phyloP scores from a whole-genome alignment of 768 basidiomycete species.

The Guyanaporus albipodus region DNA sequence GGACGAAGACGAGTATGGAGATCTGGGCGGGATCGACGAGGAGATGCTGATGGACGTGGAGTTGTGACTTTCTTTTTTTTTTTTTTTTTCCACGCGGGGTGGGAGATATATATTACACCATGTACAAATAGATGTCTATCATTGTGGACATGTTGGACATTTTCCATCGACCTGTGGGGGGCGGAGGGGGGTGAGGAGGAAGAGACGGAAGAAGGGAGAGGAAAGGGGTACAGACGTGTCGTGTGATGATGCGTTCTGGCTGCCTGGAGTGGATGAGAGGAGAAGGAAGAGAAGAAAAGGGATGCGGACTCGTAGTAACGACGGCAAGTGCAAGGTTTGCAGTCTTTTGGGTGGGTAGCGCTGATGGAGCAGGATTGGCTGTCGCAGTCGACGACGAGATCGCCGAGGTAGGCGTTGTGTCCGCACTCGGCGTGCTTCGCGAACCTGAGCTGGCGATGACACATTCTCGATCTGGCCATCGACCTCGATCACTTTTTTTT shows the following conservation, averaged over 20 bases:
- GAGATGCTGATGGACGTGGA: slow-evolving; percentile 58
- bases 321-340: slow-evolving; percentile 47
- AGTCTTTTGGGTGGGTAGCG: slow-evolving; percentile 44
- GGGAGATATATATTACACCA: slow-evolving; percentile 16
- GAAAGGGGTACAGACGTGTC: slow-evolving; percentile 36
- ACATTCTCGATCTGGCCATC: slow-evolving; percentile 45
- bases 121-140: slow-evolving; percentile 12
- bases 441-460: slow-evolving; percentile 58
- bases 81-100: neutral
- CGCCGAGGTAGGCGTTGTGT: slow-evolving; percentile 47
- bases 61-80: too few species aligned
- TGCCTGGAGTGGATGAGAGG: slow-evolving; percentile 34
- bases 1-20: slow-evolving; percentile 58
- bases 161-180: slow-evolving; percentile 37
- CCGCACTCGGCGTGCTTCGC: slow-evolving; percentile 47
- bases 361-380: slow-evolving; percentile 44
- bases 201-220: slow-evolving; percentile 15
- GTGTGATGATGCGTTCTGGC: slow-evolving; percentile 48
- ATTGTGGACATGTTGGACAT: slow-evolving; percentile 36
- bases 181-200: slow-evolving; percentile 3
- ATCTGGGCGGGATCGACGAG: slow-evolving; percentile 67
- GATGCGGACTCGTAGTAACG: slow-evolving; percentile 50
- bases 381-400: slow-evolving; percentile 53
- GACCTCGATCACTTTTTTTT: neutral
- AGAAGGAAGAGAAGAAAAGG: neutral